These are phyloP conservation scores for Citrus trifoliata DNA, from an alignment of 345 rosid genomes.

Conservation along the genomic window DNA sequence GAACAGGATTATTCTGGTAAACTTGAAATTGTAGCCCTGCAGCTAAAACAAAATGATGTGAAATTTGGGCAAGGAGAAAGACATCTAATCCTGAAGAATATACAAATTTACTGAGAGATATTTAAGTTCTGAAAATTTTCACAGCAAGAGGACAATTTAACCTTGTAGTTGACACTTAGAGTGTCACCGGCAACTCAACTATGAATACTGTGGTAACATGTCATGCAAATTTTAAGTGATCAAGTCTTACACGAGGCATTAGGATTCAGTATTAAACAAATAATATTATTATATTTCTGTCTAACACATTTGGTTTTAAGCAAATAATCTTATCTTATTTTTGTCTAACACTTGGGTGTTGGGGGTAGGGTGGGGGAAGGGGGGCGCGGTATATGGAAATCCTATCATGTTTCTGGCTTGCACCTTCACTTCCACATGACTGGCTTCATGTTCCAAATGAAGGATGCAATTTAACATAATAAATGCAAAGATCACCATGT, in stretches of 20 bases:
- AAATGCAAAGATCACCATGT: not conserved
- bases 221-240: not conserved
- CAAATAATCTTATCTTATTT: not conserved
- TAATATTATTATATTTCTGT: not conserved
- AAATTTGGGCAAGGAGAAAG: not conserved
- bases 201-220: not conserved
- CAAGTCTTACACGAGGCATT: not conserved
- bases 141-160: not conserved
- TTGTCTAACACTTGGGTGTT: too few relatives aligned
- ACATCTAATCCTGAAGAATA: not conserved
- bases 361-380: too few relatives aligned
- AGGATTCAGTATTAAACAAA: not conserved
- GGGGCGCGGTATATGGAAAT: too few relatives aligned
- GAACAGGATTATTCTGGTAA: not conserved
- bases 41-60: not conserved
- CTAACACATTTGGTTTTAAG: not conserved
- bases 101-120: not conserved
- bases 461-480: not conserved
- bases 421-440: not conserved
- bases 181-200: not conserved
- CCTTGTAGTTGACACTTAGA: not conserved
- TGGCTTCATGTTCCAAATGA: not conserved
- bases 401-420: not conserved
- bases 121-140: not conserved
- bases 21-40: slow-evolving; percentile 1